Conservation (phyloP, 2,329 filamentous ascomycete genomes). For the Ascochyta rabiei region DNA sequence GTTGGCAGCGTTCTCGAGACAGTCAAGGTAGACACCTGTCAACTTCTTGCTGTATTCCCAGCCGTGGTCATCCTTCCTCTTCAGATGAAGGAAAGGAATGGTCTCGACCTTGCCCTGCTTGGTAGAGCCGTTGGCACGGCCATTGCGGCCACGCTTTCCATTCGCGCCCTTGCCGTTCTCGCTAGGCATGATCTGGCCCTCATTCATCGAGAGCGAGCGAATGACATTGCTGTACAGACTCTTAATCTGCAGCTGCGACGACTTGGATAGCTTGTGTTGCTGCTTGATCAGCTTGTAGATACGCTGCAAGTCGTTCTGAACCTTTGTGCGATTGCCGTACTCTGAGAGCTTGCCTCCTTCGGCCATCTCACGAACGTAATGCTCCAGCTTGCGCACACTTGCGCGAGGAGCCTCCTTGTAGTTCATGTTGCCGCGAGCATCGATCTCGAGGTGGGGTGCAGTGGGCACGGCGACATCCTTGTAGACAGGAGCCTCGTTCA, state of each 20-base stretch:
- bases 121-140: slow-evolving; percentile 58
- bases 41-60: slow-evolving; percentile 99
- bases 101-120: slow-evolving; percentile 93
- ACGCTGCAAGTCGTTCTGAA: slow-evolving; percentile 90
- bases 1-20: slow-evolving; percentile 85
- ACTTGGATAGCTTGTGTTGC: slow-evolving; percentile 96
- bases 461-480: slow-evolving; percentile 95
- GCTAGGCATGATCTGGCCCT: slow-evolving; percentile 92
- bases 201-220: slow-evolving; percentile 94
- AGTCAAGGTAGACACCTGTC: slow-evolving; percentile 89
- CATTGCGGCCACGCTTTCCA: slow-evolving; percentile 63
- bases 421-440: slow-evolving; percentile 87
- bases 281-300: slow-evolving; percentile 99
- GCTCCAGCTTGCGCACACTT: slow-evolving; percentile 94
- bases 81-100: slow-evolving; percentile 95
- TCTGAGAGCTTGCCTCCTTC: slow-evolving; percentile 98
- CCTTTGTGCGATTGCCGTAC: slow-evolving; percentile 97
- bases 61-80: slow-evolving; percentile 89
- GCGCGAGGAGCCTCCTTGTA: slow-evolving; percentile 86
- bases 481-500: slow-evolving; percentile 83
- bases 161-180: slow-evolving; percentile 73
- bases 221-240: slow-evolving; percentile 91
- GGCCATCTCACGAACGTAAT: slow-evolving; percentile 98
- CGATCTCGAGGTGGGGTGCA: slow-evolving; percentile 89
- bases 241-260: slow-evolving; percentile 96